These are phyloP conservation scores for Perkinsus olseni DNA, from an alignment of 169 alveolate species.

Conservation along the genomic window DNA sequence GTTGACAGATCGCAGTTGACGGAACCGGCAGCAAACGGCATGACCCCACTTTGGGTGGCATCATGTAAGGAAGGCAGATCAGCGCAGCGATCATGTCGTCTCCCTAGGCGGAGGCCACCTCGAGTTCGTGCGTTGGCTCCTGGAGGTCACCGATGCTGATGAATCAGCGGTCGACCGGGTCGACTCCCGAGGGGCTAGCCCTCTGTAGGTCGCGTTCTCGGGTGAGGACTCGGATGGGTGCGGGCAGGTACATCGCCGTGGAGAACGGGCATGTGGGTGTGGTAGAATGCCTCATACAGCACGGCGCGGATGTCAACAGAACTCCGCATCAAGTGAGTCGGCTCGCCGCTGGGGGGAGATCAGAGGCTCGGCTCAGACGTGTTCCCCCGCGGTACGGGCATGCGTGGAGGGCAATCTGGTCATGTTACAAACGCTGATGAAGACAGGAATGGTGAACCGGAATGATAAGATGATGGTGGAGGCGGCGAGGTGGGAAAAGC, in stretches of 20 bases:
- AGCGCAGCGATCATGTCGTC: background rate
- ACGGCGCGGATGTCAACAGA: background rate
- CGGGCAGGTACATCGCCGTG: background rate
- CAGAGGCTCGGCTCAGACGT: background rate
- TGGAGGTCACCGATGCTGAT: background rate
- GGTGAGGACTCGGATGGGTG: background rate
- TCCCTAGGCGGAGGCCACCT: background rate
- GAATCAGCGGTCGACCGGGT: background rate
- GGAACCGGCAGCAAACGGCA: background rate
- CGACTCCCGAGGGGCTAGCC: background rate
- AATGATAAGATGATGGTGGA: background rate
- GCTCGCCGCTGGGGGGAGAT: no score
- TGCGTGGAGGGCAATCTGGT: background rate
- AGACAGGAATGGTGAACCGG: background rate
- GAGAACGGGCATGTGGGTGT: background rate
- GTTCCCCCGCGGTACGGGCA: background rate
- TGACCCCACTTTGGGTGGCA: background rate
- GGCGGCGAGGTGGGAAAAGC: background rate
- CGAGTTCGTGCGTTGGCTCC: background rate
- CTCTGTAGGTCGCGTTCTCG: background rate
- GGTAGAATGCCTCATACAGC: background rate
- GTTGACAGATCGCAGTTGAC: background rate
- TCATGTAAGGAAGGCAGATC: background rate
- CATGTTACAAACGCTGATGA: background rate
- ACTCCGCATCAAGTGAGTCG: background rate